Evolutionary conservation across 441 rosid genomes (phyloP).

Genomic region (Adansonia madagascariensis): DNA sequence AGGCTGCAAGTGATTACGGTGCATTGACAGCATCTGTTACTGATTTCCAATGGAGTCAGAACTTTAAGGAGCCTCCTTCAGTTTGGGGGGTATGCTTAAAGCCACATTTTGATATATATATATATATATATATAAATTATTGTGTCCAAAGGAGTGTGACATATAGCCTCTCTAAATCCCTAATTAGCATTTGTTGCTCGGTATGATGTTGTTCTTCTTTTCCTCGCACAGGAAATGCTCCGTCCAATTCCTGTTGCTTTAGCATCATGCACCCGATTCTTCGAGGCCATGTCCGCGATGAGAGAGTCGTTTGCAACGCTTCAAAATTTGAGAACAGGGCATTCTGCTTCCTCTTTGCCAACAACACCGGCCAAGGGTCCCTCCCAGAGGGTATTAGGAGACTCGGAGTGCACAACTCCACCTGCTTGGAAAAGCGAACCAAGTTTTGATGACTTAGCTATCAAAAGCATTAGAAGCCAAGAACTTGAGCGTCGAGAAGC

Average conservation of each 20-base stretch:
- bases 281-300: slow-evolving; percentile 98
- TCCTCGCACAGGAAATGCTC: slow-evolving; percentile 74
- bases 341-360: slow-evolving; percentile 55
- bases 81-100: slow-evolving; percentile 87
- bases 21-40: slow-evolving; percentile 86
- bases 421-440: slow-evolving; percentile 72
- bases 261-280: slow-evolving; percentile 94
- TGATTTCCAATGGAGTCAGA: slow-evolving; percentile 96
- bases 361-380: slow-evolving; percentile 55
- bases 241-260: slow-evolving; percentile 97
- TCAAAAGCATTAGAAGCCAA: slow-evolving; percentile 48
- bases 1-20: slow-evolving; percentile 96
- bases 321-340: slow-evolving; percentile 78
- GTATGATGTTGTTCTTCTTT: not conserved
- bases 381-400: slow-evolving; percentile 45
- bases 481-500: slow-evolving; percentile 44
- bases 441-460: slow-evolving; percentile 63
- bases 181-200: not conserved
- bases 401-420: slow-evolving; percentile 66
- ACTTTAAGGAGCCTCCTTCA: slow-evolving; percentile 93
- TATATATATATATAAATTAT: not conserved
- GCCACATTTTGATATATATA: not conserved
- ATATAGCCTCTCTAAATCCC: not conserved
- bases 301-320: slow-evolving; percentile 95
- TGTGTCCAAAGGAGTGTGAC: not conserved